Evolutionary conservation across 139 green algal species (phyloP).

Genomic region (Ulvella scutata): DNA sequence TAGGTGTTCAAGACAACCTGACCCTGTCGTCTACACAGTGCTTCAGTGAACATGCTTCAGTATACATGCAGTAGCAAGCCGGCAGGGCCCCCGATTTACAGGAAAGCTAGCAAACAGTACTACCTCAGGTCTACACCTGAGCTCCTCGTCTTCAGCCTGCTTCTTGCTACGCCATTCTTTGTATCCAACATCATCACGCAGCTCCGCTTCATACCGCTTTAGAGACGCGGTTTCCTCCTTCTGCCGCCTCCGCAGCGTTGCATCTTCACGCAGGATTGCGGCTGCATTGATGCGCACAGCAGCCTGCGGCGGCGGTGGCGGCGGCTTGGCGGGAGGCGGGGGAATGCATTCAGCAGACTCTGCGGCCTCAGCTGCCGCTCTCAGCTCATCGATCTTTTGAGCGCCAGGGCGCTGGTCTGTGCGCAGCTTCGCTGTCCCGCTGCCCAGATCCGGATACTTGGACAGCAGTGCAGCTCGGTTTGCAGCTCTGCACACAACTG

Average conservation of each 20-base stretch:
- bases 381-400: conserved; percentile 35
- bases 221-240: conserved; percentile 38
- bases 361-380: conserved; percentile 28
- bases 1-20: too few relatives aligned
- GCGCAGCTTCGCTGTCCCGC: conserved; percentile 33
- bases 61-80: too few relatives aligned
- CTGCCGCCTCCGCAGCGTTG: conserved; percentile 53
- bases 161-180: conserved; percentile 17
- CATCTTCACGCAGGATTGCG: conserved; percentile 61
- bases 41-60: too few relatives aligned
- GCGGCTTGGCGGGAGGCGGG: conserved; percentile 15
- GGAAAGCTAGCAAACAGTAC: too few relatives aligned
- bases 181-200: conserved; percentile 38
- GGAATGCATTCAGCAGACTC: conserved; percentile 19
- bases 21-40: too few relatives aligned
- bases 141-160: background rate
- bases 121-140: too few relatives aligned
- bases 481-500: background rate
- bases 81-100: too few relatives aligned
- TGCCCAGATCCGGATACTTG: conserved; percentile 7
- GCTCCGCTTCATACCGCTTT: conserved; percentile 45
- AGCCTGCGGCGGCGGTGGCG: conserved; percentile 20
- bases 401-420: conserved; percentile 30
- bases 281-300: conserved; percentile 42
- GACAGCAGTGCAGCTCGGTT: conserved; percentile 7